Evolutionary conservation across 1,284 basidiomycete genomes (phyloP), one percentile per base, ranked within the genome.

Genomic region (Amylostereum areolatum): DNA sequence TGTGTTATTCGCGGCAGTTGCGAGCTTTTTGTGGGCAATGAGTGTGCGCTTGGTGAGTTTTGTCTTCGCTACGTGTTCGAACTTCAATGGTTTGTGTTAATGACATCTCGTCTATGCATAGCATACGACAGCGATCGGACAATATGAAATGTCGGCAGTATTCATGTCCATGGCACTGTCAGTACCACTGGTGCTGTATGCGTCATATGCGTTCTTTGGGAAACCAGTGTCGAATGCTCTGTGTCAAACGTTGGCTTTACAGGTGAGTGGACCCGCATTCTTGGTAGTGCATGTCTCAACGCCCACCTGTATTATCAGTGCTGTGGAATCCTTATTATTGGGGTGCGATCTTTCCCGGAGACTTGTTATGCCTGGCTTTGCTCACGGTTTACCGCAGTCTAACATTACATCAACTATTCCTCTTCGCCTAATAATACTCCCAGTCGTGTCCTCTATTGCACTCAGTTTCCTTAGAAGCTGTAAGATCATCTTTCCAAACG

Each of bases 171-270:
- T 28, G n/a, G 27, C 41, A n/a, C 9, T 43, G 25, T n/a, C 30
- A 10, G 41, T 43, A 43, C 25, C 30, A 8, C 7, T 43, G 41
- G 41, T 18, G 12, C 41, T 28, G 41, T n/a, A n/a, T n/a, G n/a
- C n/a, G n/a, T n/a, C n/a, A n/a, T 43, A 27, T n/a, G n/a, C 27
- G 25, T 11, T 43, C 6, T 43, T 43, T 28, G 12, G 6, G 10
- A 43, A 29, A 29, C n/a, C 41, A 5, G 18, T 12, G 12, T 27
- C 27, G 32, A 43, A 45, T 39, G 30, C 28, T 28, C 33, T 10
- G 30, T 39, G 24, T 49, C 57, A 62, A 32, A 45, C 58, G 11
- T 50, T 53, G 9, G 31, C 60, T n/a, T 44, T 60, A 11, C 60
- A 62, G 54, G 61, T 63, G 45, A 25, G 57, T 45, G 10, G 29